Evolutionary conservation across 2,329 filamentous ascomycete genomes (phyloP).

Genomic region (Blastomyces emzantsi): DNA sequence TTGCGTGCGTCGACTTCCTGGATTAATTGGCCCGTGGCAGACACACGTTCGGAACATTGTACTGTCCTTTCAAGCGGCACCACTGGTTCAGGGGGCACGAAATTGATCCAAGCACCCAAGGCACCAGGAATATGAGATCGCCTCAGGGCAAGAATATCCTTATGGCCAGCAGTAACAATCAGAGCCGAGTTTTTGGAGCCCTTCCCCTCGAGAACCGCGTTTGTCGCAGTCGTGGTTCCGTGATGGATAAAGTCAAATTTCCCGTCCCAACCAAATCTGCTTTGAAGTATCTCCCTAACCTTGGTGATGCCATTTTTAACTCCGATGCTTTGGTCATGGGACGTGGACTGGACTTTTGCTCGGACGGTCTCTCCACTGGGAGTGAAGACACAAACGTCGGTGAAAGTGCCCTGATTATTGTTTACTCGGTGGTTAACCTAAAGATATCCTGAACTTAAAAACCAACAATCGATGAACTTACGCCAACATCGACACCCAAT

Average conservation of each 20-base stretch:
- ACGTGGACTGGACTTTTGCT: conserved; percentile 41
- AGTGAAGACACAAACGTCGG: conserved; percentile 42
- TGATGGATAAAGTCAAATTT: conserved; percentile 43
- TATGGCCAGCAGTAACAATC: conserved; percentile 43
- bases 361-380: conserved; percentile 37
- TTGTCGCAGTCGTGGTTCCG: conserved; percentile 43
- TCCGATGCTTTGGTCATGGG: conserved; percentile 40
- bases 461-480: conserved; percentile 10
- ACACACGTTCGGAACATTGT: conserved; percentile 39
- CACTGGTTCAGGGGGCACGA: conserved; percentile 39
- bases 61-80: conserved; percentile 43
- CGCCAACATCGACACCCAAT: conserved; percentile 23
- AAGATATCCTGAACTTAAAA: not conserved
- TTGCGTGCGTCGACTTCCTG: conserved; percentile 32
- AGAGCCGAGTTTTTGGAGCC: conserved; percentile 39
- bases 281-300: conserved; percentile 32
- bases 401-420: conserved; percentile 34
- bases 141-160: conserved; percentile 40
- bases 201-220: conserved; percentile 44
- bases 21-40: conserved; percentile 36
- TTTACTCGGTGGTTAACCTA: not conserved
- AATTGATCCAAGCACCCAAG: conserved; percentile 44
- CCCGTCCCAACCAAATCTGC: conserved; percentile 35
- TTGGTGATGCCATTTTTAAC: conserved; percentile 40
- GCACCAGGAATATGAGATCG: conserved; percentile 45